Evolutionary conservation across 176 grass and related monocot species (phyloP).

Genomic region (Pontederia crassipes): DNA sequence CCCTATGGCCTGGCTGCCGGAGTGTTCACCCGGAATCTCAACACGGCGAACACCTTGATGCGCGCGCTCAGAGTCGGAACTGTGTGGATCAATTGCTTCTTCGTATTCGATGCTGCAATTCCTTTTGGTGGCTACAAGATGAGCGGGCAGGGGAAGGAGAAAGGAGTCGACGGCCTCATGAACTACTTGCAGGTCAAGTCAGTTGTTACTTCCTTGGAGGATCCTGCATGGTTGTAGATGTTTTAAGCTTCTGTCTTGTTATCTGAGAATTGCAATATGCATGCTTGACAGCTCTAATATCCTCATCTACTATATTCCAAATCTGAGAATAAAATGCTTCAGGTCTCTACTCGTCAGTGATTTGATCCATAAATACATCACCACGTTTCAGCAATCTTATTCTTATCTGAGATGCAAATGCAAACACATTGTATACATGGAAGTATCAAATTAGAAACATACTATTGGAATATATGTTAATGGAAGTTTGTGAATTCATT

Average conservation of each 20-base stretch:
- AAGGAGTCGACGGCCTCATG: slow-evolving; percentile 55
- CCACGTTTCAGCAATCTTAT: too few relatives aligned
- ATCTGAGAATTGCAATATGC: neutral
- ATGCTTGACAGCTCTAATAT: neutral
- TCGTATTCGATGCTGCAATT: slow-evolving; percentile 70
- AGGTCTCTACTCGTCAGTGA: too few relatives aligned
- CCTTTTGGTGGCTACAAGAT: slow-evolving; percentile 89
- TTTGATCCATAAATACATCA: too few relatives aligned
- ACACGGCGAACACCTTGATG: slow-evolving; percentile 63
- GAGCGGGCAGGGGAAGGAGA: slow-evolving; percentile 78
- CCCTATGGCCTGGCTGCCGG: slow-evolving; percentile 66
- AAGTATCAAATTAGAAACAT: too few relatives aligned
- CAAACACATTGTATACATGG: too few relatives aligned
- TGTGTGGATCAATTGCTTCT: slow-evolving; percentile 79
- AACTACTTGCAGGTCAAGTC: slow-evolving; percentile 90
- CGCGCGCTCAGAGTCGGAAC: slow-evolving; percentile 53
- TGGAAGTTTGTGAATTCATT: too few relatives aligned
- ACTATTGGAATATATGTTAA: too few relatives aligned
- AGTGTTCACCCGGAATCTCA: slow-evolving; percentile 65
- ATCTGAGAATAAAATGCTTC: too few relatives aligned
- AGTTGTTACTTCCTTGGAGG: slow-evolving; percentile 60
- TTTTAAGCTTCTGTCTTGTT: neutral
- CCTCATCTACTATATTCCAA: too few relatives aligned
- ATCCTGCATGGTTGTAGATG: slow-evolving; percentile 63
- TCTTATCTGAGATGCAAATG: too few relatives aligned